Evolutionary conservation across 2,329 filamentous ascomycete genomes (phyloP).

Genomic region (Aspergillus arachidicola): DNA sequence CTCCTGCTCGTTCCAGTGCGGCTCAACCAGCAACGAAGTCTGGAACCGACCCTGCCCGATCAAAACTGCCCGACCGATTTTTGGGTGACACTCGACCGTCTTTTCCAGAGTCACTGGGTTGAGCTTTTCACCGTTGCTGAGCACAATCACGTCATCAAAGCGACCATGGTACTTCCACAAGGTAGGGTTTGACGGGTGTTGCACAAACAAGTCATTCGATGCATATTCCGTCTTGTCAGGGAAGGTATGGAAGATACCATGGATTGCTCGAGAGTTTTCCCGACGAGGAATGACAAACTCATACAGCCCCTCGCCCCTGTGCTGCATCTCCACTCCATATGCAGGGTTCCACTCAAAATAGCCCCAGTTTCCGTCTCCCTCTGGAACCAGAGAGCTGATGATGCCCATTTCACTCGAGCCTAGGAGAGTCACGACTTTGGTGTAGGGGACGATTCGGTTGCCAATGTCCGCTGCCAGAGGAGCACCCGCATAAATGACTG

Average conservation of each 20-base stretch:
- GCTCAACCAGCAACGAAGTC: constrained; percentile 40
- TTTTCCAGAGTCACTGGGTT: constrained; percentile 45
- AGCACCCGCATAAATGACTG: constrained; percentile 3
- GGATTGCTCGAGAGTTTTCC: neutral
- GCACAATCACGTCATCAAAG: constrained; percentile 45
- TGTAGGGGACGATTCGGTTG: neutral
- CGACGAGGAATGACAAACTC: constrained; percentile 23
- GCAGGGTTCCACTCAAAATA: constrained; percentile 29
- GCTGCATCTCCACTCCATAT: constrained; percentile 6
- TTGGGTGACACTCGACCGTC: constrained; percentile 32
- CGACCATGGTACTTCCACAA: constrained; percentile 14
- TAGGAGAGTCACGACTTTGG: neutral
- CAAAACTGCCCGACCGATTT: constrained; percentile 32
- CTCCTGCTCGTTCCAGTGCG: constrained; percentile 16
- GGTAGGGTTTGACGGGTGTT: constrained; percentile 38
- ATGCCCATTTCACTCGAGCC: constrained; percentile 13
- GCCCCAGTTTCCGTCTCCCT: constrained; percentile 20
- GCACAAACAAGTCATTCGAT: constrained; percentile 33
- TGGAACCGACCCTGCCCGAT: constrained; percentile 38
- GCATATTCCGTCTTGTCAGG: constrained; percentile 21
- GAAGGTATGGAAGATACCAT: constrained; percentile 23
- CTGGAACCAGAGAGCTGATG: constrained; percentile 12
- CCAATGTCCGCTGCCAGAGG: neutral
- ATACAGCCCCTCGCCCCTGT: constrained; percentile 15
- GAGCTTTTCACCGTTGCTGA: constrained; percentile 47